A percentile compares a stretch with the other conserved stretches of the same genome.
phyloP scores from a whole-genome alignment of 1,139 yeast genomes.

The Taphrina flavorubra region DNA sequence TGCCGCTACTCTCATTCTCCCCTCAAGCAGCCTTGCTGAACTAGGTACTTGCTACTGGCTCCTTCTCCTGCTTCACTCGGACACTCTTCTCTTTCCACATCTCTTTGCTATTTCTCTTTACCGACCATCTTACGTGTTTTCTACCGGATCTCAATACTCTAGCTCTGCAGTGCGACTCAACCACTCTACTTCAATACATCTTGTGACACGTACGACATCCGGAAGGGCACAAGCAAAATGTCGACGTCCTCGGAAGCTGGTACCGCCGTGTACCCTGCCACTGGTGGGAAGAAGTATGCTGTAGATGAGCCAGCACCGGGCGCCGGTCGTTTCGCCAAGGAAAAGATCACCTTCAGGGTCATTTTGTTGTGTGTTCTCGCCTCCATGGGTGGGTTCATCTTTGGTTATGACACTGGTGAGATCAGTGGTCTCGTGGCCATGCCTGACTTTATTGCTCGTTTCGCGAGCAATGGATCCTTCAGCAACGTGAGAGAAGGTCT shows the following conservation, averaged over 20 bases:
- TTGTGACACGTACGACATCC: too few relatives aligned
- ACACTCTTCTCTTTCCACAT: neutral
- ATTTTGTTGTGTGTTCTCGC: conserved; percentile 27
- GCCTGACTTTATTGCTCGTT: conserved; percentile 64
- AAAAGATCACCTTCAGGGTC: conserved; percentile 27
- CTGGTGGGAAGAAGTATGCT: neutral
- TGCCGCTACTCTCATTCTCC: neutral
- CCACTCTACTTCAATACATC: too few relatives aligned
- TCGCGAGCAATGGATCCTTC: conserved; percentile 52
- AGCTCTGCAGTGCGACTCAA: too few relatives aligned
- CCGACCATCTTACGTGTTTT: too few relatives aligned
- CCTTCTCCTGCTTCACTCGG: too few relatives aligned
- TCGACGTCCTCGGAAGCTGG: conserved; percentile 23
- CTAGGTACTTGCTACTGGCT: neutral
- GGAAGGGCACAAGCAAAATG: conserved; percentile 3
- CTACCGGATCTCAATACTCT: too few relatives aligned
- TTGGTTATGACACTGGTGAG: conserved; percentile 61
- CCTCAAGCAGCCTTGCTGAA: neutral
- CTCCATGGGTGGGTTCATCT: conserved; percentile 35
- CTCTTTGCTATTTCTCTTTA: neutral
- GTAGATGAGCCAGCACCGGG: conserved; percentile 1
- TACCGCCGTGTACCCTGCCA: conserved; percentile 9
- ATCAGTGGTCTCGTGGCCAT: conserved; percentile 77
- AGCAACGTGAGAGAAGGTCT: conserved; percentile 56
- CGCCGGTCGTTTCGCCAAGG: conserved; percentile 3